These are phyloP conservation scores for Heliamphora pulchella DNA, from an alignment of 179 eudicot genomes.

Conservation along the genomic window DNA sequence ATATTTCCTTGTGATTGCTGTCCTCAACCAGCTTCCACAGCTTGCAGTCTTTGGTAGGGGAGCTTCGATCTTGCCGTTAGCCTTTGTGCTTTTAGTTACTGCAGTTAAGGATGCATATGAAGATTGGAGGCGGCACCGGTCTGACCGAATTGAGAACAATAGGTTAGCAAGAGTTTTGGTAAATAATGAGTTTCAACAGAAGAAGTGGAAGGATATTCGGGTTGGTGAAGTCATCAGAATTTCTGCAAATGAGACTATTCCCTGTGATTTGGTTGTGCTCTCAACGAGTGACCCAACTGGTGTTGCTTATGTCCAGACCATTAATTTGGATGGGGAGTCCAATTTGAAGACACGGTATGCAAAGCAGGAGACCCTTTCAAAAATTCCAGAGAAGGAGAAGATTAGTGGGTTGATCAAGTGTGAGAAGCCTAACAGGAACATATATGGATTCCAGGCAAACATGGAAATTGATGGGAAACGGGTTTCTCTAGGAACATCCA, in stretches of 20 bases:
- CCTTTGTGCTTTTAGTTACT: slow-evolving; percentile 77
- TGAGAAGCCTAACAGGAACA: slow-evolving; percentile 88
- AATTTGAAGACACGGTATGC: slow-evolving; percentile 96
- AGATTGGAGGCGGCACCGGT: slow-evolving; percentile 79
- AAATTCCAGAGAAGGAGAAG: slow-evolving; percentile 53
- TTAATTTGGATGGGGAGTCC: slow-evolving; percentile 95
- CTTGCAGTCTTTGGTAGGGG: slow-evolving; percentile 90
- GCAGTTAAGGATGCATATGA: slow-evolving; percentile 96
- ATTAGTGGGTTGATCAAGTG: slow-evolving; percentile 81
- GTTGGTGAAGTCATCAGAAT: slow-evolving; percentile 92
- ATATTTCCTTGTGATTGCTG: slow-evolving; percentile 84
- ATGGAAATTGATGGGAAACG: slow-evolving; percentile 92
- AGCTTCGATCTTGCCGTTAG: slow-evolving; percentile 82
- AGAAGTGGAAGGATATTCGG: slow-evolving; percentile 75
- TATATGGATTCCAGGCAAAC: slow-evolving; percentile 82
- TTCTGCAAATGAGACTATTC: slow-evolving; percentile 64
- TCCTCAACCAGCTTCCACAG: slow-evolving; percentile 92
- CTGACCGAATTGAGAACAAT: slow-evolving; percentile 79
- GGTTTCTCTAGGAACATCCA: slow-evolving; percentile 90
- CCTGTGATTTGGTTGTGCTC: slow-evolving; percentile 88
- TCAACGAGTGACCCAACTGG: slow-evolving; percentile 96
- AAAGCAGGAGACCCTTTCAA: slow-evolving; percentile 85
- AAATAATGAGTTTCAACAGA: slow-evolving; percentile 51
- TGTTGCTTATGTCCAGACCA: slow-evolving; percentile 92
- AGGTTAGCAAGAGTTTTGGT: slow-evolving; percentile 59